phyloP scores from a whole-genome alignment of 768 basidiomycete genomes.

The Trametes maxima region DNA sequence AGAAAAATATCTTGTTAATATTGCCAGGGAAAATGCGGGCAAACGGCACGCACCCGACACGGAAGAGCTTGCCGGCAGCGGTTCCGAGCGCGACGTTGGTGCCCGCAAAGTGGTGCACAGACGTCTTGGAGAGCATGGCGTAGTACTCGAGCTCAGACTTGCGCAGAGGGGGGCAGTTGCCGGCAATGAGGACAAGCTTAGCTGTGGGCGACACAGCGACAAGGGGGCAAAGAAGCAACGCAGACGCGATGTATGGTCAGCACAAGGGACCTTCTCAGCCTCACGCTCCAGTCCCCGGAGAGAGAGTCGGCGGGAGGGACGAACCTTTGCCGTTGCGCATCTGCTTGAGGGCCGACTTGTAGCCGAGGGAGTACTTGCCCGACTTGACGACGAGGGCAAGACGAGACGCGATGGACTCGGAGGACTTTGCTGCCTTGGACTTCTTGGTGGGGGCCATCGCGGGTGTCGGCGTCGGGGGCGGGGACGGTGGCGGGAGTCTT shows the following conservation, averaged over 20 bases:
- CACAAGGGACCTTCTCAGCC: slow-evolving; percentile 98
- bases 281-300: slow-evolving; percentile 94
- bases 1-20: slow-evolving; percentile 3
- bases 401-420: slow-evolving; percentile 90
- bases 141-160: slow-evolving; percentile 99
- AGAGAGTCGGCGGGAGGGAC: slow-evolving; percentile 48
- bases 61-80: slow-evolving; percentile 99
- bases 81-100: slow-evolving; percentile 98
- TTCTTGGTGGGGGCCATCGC: slow-evolving; percentile 95
- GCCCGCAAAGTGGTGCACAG: slow-evolving; percentile 97
- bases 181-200: slow-evolving; percentile 97
- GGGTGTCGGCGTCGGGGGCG: slow-evolving; percentile 22
- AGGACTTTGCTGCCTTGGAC: slow-evolving; percentile 90
- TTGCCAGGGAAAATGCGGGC: not conserved
- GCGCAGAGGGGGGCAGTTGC: slow-evolving; percentile 98
- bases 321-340: slow-evolving; percentile 98
- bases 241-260: slow-evolving; percentile 49
- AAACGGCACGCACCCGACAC: slow-evolving; percentile 73
- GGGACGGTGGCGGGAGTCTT: slow-evolving; percentile 28
- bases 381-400: slow-evolving; percentile 98
- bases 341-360: slow-evolving; percentile 98
- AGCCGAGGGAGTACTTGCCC: slow-evolving; percentile 95
- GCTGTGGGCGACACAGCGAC: slow-evolving; percentile 50
- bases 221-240: slow-evolving; percentile 19
- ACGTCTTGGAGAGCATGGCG: slow-evolving; percentile 99